Percentiles rank a stretch among this genome's conserved stretches.
phyloP scores from a whole-genome alignment of 441 rosid species.

The Hura crepitans region DNA sequence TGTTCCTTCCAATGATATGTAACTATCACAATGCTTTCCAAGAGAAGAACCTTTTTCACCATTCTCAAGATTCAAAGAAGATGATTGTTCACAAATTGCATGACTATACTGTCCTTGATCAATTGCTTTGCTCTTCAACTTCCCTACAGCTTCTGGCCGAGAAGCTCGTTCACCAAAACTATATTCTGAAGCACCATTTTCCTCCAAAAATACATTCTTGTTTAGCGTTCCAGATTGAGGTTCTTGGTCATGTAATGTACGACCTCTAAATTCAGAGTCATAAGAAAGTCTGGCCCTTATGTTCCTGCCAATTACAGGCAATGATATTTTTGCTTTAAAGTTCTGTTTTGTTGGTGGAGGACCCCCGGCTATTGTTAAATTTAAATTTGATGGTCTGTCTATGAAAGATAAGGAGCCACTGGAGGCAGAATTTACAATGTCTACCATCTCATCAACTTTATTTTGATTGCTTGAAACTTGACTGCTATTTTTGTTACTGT shows the following conservation, averaged over 20 bases:
- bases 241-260: slow-evolving; percentile 32
- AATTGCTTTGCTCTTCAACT: slow-evolving; percentile 16
- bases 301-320: slow-evolving; percentile 73
- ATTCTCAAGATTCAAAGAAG: slow-evolving; percentile 23
- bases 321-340: slow-evolving; percentile 77
- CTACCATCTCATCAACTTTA: slow-evolving; percentile 18
- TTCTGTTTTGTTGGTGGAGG: slow-evolving; percentile 81
- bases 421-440: slow-evolving; percentile 23
- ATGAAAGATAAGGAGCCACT: slow-evolving; percentile 25
- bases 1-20: slow-evolving; percentile 23
- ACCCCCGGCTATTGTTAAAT: slow-evolving; percentile 91
- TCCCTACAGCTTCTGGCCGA: slow-evolving; percentile 29
- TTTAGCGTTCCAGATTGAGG: slow-evolving; percentile 29
- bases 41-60: slow-evolving; percentile 26
- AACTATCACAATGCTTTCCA: slow-evolving; percentile 11
- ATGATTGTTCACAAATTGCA: slow-evolving; percentile 24
- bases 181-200: slow-evolving; percentile 21
- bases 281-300: slow-evolving; percentile 68
- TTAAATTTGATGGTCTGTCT: slow-evolving; percentile 40
- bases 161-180: slow-evolving; percentile 29
- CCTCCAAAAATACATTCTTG: slow-evolving; percentile 21
- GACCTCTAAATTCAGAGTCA: slow-evolving; percentile 53
- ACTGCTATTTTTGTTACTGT: slow-evolving; percentile 30
- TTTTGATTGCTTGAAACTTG: slow-evolving; percentile 30
- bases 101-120: slow-evolving; percentile 28